phyloP scores from a whole-genome alignment of 2,329 filamentous ascomycete genomes.

The Alternaria incomplexa region DNA sequence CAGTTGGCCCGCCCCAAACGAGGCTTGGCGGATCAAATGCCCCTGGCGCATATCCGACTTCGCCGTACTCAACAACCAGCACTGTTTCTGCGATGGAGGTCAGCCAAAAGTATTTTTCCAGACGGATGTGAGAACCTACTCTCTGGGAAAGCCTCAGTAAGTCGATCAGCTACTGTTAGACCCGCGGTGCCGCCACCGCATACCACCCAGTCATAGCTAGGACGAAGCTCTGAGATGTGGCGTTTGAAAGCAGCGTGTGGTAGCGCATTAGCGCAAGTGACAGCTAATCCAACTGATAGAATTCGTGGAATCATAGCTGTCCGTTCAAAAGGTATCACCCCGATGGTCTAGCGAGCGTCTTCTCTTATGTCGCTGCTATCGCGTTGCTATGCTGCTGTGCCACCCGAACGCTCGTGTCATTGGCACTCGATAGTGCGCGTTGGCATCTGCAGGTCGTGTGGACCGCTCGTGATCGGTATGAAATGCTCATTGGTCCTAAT shows the following conservation, averaged over 20 bases:
- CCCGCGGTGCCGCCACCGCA: conserved; percentile 20
- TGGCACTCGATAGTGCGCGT: neutral
- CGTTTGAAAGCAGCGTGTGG: neutral
- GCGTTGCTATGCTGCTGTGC: neutral
- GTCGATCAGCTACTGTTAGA: conserved; percentile 19
- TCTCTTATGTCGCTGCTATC: neutral
- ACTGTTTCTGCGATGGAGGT: neutral
- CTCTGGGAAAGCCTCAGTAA: conserved; percentile 14
- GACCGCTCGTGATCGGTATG: neutral
- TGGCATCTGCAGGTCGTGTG: neutral
- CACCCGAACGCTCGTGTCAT: neutral
- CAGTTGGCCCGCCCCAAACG: neutral
- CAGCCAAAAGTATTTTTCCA: neutral
- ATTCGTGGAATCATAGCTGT: neutral
- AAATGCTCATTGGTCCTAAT: neutral
- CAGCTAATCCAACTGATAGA: neutral
- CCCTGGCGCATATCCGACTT: neutral
- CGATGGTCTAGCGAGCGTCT: neutral
- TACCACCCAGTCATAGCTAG: conserved; percentile 22
- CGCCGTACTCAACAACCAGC: conserved; percentile 15
- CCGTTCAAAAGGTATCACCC: neutral
- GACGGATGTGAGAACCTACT: neutral
- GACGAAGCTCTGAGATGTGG: neutral
- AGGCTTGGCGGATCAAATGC: neutral
- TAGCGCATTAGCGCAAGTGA: neutral